A percentile compares a stretch with the other conserved stretches of the same genome.
phyloP scores from a whole-genome alignment of 2,329 filamentous ascomycete species.

The Mycosphaerelloides madeirae region DNA sequence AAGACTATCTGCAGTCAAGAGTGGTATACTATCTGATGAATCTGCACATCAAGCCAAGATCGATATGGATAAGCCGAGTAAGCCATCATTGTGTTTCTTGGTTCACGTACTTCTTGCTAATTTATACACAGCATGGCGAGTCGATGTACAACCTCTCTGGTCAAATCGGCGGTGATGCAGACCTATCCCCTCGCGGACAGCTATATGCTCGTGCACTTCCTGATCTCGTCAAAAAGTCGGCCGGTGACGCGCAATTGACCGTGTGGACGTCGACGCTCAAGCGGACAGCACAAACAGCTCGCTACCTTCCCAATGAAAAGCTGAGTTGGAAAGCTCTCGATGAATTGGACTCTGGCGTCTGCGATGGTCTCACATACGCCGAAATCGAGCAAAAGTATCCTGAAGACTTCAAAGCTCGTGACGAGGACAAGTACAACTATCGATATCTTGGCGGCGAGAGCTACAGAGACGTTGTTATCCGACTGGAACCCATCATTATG shows the following conservation, averaged over 20 bases:
- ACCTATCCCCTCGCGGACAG: constrained; percentile 79
- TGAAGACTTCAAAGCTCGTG: constrained; percentile 89
- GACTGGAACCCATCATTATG: constrained; percentile 98
- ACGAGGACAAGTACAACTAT: constrained; percentile 99
- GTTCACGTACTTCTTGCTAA: not conserved
- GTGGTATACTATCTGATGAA: constrained; percentile 99
- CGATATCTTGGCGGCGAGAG: constrained; percentile 95
- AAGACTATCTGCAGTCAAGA: constrained; percentile 92
- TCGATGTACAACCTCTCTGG: constrained; percentile 87
- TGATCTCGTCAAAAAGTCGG: constrained; percentile 76
- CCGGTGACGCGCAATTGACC: constrained; percentile 68
- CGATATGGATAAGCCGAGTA: constrained; percentile 84
- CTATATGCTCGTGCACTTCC: constrained; percentile 82
- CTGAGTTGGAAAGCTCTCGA: constrained; percentile 98
- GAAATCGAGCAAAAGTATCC: constrained; percentile 89
- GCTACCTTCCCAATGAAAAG: constrained; percentile 86
- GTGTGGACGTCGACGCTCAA: constrained; percentile 72
- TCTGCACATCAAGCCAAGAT: constrained; percentile 90
- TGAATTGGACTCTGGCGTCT: constrained; percentile 93
- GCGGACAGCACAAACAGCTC: constrained; percentile 87
- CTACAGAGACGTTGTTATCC: constrained; percentile 94
- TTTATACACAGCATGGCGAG: constrained; percentile 70
- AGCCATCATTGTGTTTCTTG: constrained; percentile 6
- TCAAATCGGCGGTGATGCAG: constrained; percentile 86
- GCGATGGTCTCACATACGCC: constrained; percentile 92